These are phyloP conservation scores for Lecanoromycetidae sp. DNA, from an alignment of 2,329 filamentous ascomycete genomes.

Conservation along the genomic window DNA sequence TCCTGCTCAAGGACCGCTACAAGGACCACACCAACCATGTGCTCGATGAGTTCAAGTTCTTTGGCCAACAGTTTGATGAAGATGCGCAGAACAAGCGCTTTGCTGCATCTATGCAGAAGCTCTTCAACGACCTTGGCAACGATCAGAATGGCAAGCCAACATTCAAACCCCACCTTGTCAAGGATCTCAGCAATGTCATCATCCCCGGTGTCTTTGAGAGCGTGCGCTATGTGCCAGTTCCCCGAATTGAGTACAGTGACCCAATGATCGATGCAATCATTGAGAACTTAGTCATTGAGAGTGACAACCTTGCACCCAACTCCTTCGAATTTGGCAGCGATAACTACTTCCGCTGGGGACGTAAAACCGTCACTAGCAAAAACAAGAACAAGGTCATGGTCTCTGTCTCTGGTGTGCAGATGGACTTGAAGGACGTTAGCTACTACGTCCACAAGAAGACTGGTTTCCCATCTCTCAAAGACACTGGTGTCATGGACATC, in stretches of 20 bases:
- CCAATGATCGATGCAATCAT: slow-evolving; percentile 71
- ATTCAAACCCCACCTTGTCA: slow-evolving; percentile 89
- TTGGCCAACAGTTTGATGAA: slow-evolving; percentile 77
- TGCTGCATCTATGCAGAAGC: slow-evolving; percentile 59
- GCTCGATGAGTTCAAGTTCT: slow-evolving; percentile 78
- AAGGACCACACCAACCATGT: slow-evolving; percentile 73
- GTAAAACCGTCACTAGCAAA: slow-evolving; percentile 72
- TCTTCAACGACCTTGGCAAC: slow-evolving; percentile 83
- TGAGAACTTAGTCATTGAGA: slow-evolving; percentile 90
- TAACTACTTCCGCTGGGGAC: slow-evolving; percentile 90
- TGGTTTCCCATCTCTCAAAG: slow-evolving; percentile 78
- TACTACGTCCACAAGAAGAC: slow-evolving; percentile 94
- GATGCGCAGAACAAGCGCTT: slow-evolving; percentile 81
- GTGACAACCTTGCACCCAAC: slow-evolving; percentile 94
- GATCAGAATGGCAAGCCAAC: slow-evolving; percentile 70
- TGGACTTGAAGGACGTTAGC: slow-evolving; percentile 76
- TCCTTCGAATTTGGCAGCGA: slow-evolving; percentile 77
- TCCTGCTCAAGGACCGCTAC: slow-evolving; percentile 81
- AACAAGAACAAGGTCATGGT: slow-evolving; percentile 76
- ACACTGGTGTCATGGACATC: slow-evolving; percentile 80
- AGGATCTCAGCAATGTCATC: slow-evolving; percentile 78
- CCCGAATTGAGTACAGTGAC: slow-evolving; percentile 86
- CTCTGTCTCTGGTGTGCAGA: slow-evolving; percentile 78
- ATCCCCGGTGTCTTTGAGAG: slow-evolving; percentile 72
- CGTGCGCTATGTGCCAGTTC: slow-evolving; percentile 79